Conservation (phyloP, 2,329 filamentous ascomycete genomes). For the Thermothelomyces thermophilus region DNA sequence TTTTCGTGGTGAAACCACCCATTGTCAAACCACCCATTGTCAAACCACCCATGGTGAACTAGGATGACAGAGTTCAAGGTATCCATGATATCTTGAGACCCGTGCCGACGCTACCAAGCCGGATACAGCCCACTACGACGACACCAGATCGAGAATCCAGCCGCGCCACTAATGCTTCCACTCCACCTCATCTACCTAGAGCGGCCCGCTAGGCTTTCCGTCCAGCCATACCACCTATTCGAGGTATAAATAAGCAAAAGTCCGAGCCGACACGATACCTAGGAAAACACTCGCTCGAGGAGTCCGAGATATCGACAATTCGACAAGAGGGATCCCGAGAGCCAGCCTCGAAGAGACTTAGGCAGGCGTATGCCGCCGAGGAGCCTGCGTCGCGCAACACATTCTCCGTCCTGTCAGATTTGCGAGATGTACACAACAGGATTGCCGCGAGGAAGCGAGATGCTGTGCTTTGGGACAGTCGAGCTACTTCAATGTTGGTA, state of each 20-base stretch:
- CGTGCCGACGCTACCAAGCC: conserved; percentile 3
- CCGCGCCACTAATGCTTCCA: conserved; percentile 6
- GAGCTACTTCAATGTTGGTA: background rate
- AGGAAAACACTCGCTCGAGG: conserved; percentile 6
- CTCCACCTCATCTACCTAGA: conserved; percentile 3
- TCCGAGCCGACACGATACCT: background rate
- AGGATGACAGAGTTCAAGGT: conserved; percentile 4
- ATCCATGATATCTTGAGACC: background rate
- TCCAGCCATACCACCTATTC: conserved; percentile 13
- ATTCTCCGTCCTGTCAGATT: conserved; percentile 3
- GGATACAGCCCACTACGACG: background rate
- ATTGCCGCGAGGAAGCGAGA: conserved; percentile 12
- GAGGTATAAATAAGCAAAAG: conserved; percentile 8
- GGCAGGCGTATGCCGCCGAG: background rate
- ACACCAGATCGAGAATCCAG: conserved; percentile 7
- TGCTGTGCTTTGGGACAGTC: conserved; percentile 6
- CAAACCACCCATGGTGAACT: conserved; percentile 2
- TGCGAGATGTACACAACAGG: conserved; percentile 7
- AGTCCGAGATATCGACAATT: conserved; percentile 6
- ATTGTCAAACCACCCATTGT: conserved; percentile 3
- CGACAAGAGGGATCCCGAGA: conserved; percentile 5
- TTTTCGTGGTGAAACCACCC: conserved; percentile 11
- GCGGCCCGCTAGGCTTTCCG: conserved; percentile 1
- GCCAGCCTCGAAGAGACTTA: conserved; percentile 6
- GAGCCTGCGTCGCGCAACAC: background rate